These are phyloP conservation scores for Paramecium caudatum DNA, from an alignment of 73 alveolate species.

Conservation along the genomic window DNA sequence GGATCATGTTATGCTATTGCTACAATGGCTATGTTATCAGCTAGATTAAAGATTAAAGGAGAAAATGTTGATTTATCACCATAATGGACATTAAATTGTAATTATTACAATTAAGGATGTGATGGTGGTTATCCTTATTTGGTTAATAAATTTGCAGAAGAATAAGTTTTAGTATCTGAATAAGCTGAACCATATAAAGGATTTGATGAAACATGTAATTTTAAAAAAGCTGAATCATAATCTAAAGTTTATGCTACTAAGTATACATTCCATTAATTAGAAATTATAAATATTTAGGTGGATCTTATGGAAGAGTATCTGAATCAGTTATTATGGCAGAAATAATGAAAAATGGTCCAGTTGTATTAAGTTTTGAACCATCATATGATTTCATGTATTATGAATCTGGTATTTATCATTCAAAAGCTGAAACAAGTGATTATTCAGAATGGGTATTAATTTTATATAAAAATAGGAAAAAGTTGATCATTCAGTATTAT, in stretches of 20 bases:
- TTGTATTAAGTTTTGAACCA: conserved; percentile 77
- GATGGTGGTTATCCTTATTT: conserved; percentile 78
- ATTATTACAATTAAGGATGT: conserved; percentile 72
- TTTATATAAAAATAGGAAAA: conserved; percentile 43
- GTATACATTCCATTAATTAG: conserved; percentile 16
- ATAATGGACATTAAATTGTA: conserved; percentile 71
- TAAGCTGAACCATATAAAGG: conserved; percentile 71
- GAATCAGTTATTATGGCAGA: conserved; percentile 73
- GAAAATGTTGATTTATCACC: conserved; percentile 74
- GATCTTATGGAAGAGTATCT: conserved; percentile 72
- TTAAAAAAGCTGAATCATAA: conserved; percentile 50
- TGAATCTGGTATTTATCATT: conserved; percentile 74
- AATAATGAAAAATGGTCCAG: conserved; percentile 70
- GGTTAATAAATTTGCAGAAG: conserved; percentile 70
- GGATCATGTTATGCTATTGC: conserved; percentile 78
- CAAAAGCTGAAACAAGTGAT: conserved; percentile 61
- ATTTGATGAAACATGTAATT: conserved; percentile 68
- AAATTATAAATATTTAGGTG: conserved; percentile 73
- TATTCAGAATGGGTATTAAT: conserved; percentile 67
- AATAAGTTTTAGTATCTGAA: conserved; percentile 68
- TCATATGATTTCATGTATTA: conserved; percentile 75
- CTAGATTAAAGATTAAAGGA: conserved; percentile 74
- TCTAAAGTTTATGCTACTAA: conserved; percentile 43
- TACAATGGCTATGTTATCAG: conserved; percentile 73
- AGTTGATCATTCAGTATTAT: conserved; percentile 76